These are phyloP conservation scores for Diaporthe australafricana DNA, from an alignment of 2,329 filamentous ascomycete genomes.

Conservation along the genomic window DNA sequence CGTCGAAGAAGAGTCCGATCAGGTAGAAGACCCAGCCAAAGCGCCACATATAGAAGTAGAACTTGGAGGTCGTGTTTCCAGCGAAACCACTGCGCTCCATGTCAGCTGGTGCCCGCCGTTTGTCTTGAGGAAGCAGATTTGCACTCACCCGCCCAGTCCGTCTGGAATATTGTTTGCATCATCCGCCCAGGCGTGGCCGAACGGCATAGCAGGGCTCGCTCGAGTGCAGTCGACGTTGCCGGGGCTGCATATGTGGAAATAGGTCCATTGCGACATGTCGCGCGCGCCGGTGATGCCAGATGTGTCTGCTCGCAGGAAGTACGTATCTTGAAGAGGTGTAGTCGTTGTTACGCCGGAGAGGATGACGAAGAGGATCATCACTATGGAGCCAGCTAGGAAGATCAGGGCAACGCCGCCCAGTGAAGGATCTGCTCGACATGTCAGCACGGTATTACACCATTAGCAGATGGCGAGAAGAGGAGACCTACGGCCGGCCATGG, in stretches of 20 bases:
- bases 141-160: conserved; percentile 57
- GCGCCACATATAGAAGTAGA: conserved; percentile 86
- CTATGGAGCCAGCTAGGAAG: conserved; percentile 62
- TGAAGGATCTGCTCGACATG: conserved; percentile 49
- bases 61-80: conserved; percentile 63
- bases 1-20: conserved; percentile 83
- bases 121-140: background rate
- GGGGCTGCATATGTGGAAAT: conserved; percentile 83
- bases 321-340: conserved; percentile 77
- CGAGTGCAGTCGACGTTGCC: conserved; percentile 73
- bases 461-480: background rate
- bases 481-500: conserved; percentile 36
- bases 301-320: conserved; percentile 87
- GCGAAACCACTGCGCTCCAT: conserved; percentile 51
- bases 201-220: conserved; percentile 71
- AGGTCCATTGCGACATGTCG: conserved; percentile 84
- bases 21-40: conserved; percentile 95
- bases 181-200: conserved; percentile 77
- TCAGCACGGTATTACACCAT: background rate
- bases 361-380: conserved; percentile 70
- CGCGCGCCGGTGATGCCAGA: conserved; percentile 77
- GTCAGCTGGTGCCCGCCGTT: background rate
- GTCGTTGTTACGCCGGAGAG: conserved; percentile 63
- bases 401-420: conserved; percentile 58
- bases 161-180: conserved; percentile 57